Percentiles rank a stretch among this genome's conserved stretches.
Evolutionary conservation across 352 stramenopile genomes (phyloP).

Genomic region (Phytopythium kandeliae): DNA sequence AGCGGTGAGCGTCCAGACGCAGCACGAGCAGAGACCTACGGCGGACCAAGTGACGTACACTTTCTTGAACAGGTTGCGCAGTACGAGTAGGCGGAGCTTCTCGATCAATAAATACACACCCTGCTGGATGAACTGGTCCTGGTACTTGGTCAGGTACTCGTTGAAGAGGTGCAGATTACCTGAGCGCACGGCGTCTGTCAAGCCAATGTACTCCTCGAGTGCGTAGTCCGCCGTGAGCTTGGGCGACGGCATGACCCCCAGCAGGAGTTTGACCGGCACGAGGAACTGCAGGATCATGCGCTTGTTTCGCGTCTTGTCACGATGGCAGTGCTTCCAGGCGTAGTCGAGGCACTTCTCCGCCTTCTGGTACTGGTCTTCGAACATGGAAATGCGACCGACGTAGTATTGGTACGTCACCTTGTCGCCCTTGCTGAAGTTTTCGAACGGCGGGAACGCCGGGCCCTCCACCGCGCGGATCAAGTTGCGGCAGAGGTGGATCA

Average conservation of each 20-base stretch:
- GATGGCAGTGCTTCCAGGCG: constrained; percentile 91
- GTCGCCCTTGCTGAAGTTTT: constrained; percentile 78
- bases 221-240: constrained; percentile 89
- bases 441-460: constrained; percentile 70
- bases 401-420: constrained; percentile 97
- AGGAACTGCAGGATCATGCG: constrained; percentile 94
- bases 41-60: constrained; percentile 58
- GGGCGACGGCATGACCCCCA: constrained; percentile 89
- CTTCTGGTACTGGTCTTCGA: constrained; percentile 95
- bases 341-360: constrained; percentile 93
- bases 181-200: constrained; percentile 88
- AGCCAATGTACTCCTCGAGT: constrained; percentile 79
- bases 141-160: constrained; percentile 88
- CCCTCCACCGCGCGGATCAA: constrained; percentile 85
- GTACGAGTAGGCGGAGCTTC: constrained; percentile 93
- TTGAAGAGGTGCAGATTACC: constrained; percentile 93
- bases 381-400: constrained; percentile 94
- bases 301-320: constrained; percentile 85
- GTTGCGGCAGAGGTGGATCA: constrained; percentile 94
- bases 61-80: constrained; percentile 96
- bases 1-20: no score
- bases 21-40: not conserved
- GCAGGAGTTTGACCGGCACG: constrained; percentile 91
- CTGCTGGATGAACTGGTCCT: constrained; percentile 86
- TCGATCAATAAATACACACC: constrained; percentile 96